Base-by-base conservation (phyloP, 2,329 filamentous ascomycete species). In the Monosporascus cannonballus region DNA sequence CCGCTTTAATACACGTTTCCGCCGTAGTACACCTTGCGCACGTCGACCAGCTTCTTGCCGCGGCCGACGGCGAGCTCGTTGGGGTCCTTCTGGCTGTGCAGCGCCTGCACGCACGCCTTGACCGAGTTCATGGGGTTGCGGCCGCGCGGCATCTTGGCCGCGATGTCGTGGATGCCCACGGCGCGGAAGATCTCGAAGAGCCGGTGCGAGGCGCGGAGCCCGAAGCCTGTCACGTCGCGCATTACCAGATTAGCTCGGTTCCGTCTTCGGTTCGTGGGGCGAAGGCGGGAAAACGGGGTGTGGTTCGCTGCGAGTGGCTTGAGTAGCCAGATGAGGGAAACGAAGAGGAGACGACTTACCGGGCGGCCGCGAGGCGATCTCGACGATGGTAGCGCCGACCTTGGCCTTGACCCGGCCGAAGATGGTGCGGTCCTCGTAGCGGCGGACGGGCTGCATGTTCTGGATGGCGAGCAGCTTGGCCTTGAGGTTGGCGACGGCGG, bases 51-150 rank as follows among this genome's bases (percentile, higher is more conserved):
- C 81, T 99, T 99, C 81, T 89, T 93, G 56, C 94, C 93, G 59
- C 92, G 77, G 50, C 90, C 93, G 48, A 89, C 81, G 52, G 94
- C 94, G 67, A 99, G 86, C 67, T 93, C 85, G 69, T 97, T 90
- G 30, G 94, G 94, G 66, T 96, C 79, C 56, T 83, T 83, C 76
- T 99, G 94, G 75, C 78, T 87, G 70, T 83, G 81, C 57, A 99
- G 77, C 5, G 92, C 93, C 70, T 93, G 71, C 72, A 89, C 89
- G 41, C 90, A 82, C 15, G 94, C 94, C 76, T 96, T 96, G 73
- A 96, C 88, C 18, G 92, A 90, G 77, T 99, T 99, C 91, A 97
- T 96, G 61, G 91, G 90, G 78, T 96, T 97, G 65, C 92, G 84
- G 57, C 90, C 90, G 46, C 93, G 87, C 38, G 86, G 85, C 57